Conservation (phyloP, 129 eudicot genomes). For the Logfia minima region DNA sequence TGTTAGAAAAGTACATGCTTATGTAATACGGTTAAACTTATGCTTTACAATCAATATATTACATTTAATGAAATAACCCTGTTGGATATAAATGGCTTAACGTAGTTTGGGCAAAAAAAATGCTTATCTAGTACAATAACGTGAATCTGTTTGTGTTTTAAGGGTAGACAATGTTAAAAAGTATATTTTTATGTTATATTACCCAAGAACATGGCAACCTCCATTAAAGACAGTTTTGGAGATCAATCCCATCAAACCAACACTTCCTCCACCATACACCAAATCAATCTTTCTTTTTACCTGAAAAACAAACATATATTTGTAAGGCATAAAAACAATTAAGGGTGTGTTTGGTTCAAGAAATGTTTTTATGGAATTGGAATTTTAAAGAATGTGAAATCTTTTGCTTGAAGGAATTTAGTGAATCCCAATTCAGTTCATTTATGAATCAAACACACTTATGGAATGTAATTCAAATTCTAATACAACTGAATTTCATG, state of each 20-base stretch:
- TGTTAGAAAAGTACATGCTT: background rate
- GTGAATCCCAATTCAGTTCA: too few species aligned
- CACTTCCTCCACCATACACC: constrained; percentile 85
- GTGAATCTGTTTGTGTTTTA: too few species aligned
- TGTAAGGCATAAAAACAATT: too few species aligned
- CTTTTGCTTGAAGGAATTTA: too few species aligned
- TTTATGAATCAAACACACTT: too few species aligned
- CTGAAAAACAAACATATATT: constrained; percentile 24
- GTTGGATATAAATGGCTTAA: background rate
- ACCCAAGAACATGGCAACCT: constrained; percentile 81
- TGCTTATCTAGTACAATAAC: background rate
- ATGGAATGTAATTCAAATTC: too few species aligned
- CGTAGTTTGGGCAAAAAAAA: background rate
- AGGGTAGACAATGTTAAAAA: background rate
- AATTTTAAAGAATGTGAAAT: too few species aligned
- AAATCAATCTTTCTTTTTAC: constrained; percentile 60
- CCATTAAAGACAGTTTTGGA: constrained; percentile 62
- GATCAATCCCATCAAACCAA: constrained; percentile 70
- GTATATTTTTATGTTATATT: constrained; percentile 5
- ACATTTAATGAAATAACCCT: background rate
- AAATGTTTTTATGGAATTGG: too few species aligned
- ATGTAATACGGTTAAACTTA: background rate
- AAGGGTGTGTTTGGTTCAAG: too few species aligned
- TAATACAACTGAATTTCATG: background rate
- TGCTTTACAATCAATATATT: background rate